Evolutionary conservation across 345 rosid genomes (phyloP), one percentile per base, ranked within the genome.

Genomic region (Carallia brachiata): DNA sequence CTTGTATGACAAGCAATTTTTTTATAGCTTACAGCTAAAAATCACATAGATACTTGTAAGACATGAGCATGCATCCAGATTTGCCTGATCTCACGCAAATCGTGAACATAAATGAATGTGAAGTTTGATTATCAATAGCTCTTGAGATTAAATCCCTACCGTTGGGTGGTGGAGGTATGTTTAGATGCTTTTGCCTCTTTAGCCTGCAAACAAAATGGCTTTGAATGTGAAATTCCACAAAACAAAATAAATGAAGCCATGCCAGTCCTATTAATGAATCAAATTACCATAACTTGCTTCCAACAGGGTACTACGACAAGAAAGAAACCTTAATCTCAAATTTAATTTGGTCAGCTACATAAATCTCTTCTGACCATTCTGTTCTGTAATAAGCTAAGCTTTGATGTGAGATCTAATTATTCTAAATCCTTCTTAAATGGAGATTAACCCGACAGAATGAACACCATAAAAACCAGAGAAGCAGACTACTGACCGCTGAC

Each of bases 151-250:
- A 47, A 13, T 32, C 23, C 40, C 52, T 76, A 88, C 98, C 90
- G 87, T 77, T 85, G 80, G 75, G 82, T 81, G 31, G 68, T 40
- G 55, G 76, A 64, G 19, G 77, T 66, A 6, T 58, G 18, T 52
- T 72, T 68, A 58, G 80, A 72, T 68, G 73, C 67, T 73, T 83
- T 85, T 34, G 86, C 86, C 81, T 84, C 93, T 70, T 91, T 87
- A 68, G 65, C 77, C 97, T 91, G 87, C 77, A 75, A 19, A 65
- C 62, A 9, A 66, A 16, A 28, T 36, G 37, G 75, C 27, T 34
- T 37, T 48, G 31, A 37, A n/a, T 2, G 8, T 4, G 8, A 13
- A 1, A 39, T 52, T 65, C 7, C 7, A 13, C 27, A 40, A 64
- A 32, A 71, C 40, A 70, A 18, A 12, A 30, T 52, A 37, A 52